Conservation (phyloP, 306 rosid species). For the Gastrolobium bilobum region DNA sequence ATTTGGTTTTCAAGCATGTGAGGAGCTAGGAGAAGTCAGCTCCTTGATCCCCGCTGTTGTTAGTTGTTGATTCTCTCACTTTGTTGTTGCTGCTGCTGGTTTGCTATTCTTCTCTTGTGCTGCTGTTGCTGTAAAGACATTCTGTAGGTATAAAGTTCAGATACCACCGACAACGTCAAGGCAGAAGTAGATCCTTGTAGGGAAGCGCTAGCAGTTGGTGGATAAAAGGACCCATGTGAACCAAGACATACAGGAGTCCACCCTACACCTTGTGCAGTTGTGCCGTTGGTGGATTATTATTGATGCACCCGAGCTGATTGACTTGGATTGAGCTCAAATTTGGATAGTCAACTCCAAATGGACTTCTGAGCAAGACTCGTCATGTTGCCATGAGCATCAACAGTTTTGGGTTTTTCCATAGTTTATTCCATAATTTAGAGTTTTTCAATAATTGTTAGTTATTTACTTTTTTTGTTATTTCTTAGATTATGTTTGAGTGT, state of each 20-base stretch:
- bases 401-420: too few species aligned
- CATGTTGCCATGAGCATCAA: too few species aligned
- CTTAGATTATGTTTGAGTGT: too few species aligned
- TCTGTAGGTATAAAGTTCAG: slow-evolving; percentile 24
- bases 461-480: too few species aligned
- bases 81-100: slow-evolving; percentile 28
- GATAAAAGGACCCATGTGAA: not conserved
- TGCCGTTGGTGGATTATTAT: not conserved
- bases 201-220: not conserved
- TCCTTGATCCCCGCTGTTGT: slow-evolving; percentile 14
- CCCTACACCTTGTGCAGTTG: slow-evolving; percentile 12
- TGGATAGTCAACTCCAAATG: too few species aligned
- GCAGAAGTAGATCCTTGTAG: not conserved
- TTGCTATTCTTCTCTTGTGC: slow-evolving; percentile 10
- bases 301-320: too few species aligned
- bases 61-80: slow-evolving; percentile 1
- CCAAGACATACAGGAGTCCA: not conserved
- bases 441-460: too few species aligned
- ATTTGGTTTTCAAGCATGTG: slow-evolving; percentile 30
- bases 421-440: too few species aligned
- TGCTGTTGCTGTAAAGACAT: slow-evolving; percentile 30
- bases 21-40: slow-evolving; percentile 25
- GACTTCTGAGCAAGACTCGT: too few species aligned
- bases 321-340: too few species aligned
- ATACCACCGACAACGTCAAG: slow-evolving; percentile 24